A percentile compares a stretch with the other conserved stretches of the same genome.
phyloP scores from a whole-genome alignment of 768 basidiomycete genomes.

The Kwoniella botswanensis region DNA sequence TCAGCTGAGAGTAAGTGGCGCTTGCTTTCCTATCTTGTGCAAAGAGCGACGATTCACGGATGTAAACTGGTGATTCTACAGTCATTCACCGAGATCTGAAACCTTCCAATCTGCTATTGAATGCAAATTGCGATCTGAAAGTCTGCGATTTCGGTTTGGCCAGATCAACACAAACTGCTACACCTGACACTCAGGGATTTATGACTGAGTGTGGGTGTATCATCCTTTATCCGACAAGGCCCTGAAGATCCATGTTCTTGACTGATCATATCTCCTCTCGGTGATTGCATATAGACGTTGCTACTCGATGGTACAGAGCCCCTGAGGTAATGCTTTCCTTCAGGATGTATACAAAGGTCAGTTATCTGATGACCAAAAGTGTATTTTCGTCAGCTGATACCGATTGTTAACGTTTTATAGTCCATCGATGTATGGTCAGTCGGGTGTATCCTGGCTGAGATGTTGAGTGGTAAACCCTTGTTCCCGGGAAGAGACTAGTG shows the following conservation, averaged over 20 bases:
- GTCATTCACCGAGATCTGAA: conserved; percentile 67
- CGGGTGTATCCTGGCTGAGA: conserved; percentile 72
- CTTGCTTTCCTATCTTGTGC: neutral
- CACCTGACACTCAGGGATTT: conserved; percentile 44
- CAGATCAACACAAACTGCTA: conserved; percentile 59
- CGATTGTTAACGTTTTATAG: conserved; percentile 5
- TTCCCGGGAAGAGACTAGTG: conserved; percentile 90
- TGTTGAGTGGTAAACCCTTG: conserved; percentile 93
- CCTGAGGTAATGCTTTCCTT: conserved; percentile 99
- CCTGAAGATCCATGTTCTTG: too few species aligned
- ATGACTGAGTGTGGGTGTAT: conserved; percentile 56
- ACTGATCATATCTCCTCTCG: too few species aligned
- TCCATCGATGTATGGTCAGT: conserved; percentile 61
- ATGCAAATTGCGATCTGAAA: conserved; percentile 61
- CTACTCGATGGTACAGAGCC: conserved; percentile 97
- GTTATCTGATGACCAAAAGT: neutral
- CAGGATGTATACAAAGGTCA: conserved; percentile 93
- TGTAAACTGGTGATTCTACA: conserved; percentile 12
- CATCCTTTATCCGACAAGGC: too few species aligned
- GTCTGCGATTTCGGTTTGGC: conserved; percentile 89
- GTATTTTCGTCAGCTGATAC: neutral
- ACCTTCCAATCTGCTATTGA: conserved; percentile 59
- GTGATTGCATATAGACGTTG: conserved; percentile 63
- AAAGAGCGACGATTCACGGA: too few species aligned
- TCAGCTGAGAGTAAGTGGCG: conserved; percentile 70